Evolutionary conservation across 352 stramenopile genomes (phyloP), one percentile per base, ranked within the genome.

Genomic region (Phytophthora lateralis): DNA sequence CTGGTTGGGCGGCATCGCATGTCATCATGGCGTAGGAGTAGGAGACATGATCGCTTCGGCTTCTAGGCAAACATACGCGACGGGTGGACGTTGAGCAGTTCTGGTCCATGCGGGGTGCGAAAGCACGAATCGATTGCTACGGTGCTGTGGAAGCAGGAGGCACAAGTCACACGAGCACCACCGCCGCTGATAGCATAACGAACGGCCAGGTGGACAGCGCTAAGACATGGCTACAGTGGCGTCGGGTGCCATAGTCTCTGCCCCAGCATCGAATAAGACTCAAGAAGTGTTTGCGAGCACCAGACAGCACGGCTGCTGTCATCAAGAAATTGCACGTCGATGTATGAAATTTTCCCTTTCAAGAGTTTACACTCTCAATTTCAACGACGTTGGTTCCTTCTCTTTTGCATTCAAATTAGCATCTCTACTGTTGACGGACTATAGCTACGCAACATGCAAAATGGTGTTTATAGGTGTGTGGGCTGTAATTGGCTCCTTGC

Each of bases 401-500:
- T 24, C 21, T 24, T 24, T 24, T 24, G 21, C 21, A 24, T 24
- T 24, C 21, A 24, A 24, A 24, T 24, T 24, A 3, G 21, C 21
- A 24, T 3, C 21, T 24, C 21, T 24, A 24, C 21, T 24, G 21
- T 24, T 24, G 21, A 3, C 21, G 21, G 21, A 24, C 21, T 24
- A 24, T 24, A 34, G 6, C 7, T 34, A 34, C 30, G 30, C 30
- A 37, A 37, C 3, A 37, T 37, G 30, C 8, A 37, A 4, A 15
- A 15, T 12, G 10, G 12, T 15, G 8, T 47, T 41, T 18, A 42
- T 20, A 24, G 26, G 70, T 29, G 69, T 92, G 81, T 89, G 81
- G 79, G 81, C 71, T 88, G 81, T 81, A 92, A 90, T 85, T 90
- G 83, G 83, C 83, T 90, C 83, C 81, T 92, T 90, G 81, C 72